These are phyloP conservation scores for Serendipita indica DNA, from an alignment of 768 basidiomycete genomes.

Conservation along the genomic window DNA sequence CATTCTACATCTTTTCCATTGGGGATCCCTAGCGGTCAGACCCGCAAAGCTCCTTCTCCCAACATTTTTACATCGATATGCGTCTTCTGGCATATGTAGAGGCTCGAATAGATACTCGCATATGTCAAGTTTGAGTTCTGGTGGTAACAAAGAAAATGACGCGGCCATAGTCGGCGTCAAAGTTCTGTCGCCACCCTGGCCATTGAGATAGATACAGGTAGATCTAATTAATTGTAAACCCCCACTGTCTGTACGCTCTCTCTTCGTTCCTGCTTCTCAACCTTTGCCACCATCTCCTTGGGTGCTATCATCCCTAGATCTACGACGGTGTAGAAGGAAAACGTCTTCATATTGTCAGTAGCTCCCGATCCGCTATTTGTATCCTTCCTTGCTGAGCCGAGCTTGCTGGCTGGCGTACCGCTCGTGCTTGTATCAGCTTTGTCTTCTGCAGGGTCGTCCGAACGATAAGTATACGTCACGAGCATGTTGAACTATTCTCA, in stretches of 20 bases:
- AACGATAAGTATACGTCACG: slow-evolving; percentile 84
- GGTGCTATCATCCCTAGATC: slow-evolving; percentile 60
- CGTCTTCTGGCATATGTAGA: background rate
- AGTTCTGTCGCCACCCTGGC: too few species aligned
- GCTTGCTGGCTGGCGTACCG: slow-evolving; percentile 9
- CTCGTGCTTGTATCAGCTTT: slow-evolving; percentile 20
- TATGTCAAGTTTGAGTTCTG: background rate
- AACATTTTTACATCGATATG: too few species aligned
- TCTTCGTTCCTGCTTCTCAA: slow-evolving; percentile 1
- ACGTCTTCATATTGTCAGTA: slow-evolving; percentile 63
- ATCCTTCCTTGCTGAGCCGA: slow-evolving; percentile 21
- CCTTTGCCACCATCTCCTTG: slow-evolving; percentile 25
- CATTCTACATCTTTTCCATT: too few species aligned
- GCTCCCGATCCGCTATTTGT: slow-evolving; percentile 25
- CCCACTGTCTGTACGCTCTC: background rate
- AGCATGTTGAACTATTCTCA: slow-evolving; percentile 73
- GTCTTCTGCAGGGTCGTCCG: slow-evolving; percentile 64
- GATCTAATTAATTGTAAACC: background rate
- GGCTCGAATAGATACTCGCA: background rate
- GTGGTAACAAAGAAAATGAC: background rate
- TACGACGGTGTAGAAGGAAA: slow-evolving; percentile 77
- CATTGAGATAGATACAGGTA: background rate
- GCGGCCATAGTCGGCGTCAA: background rate
- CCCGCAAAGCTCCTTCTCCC: too few species aligned
- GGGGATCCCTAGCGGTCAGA: too few species aligned